These are phyloP conservation scores for Zizania palustris DNA, from an alignment of 202 grass and related monocot genomes.

Conservation along the genomic window DNA sequence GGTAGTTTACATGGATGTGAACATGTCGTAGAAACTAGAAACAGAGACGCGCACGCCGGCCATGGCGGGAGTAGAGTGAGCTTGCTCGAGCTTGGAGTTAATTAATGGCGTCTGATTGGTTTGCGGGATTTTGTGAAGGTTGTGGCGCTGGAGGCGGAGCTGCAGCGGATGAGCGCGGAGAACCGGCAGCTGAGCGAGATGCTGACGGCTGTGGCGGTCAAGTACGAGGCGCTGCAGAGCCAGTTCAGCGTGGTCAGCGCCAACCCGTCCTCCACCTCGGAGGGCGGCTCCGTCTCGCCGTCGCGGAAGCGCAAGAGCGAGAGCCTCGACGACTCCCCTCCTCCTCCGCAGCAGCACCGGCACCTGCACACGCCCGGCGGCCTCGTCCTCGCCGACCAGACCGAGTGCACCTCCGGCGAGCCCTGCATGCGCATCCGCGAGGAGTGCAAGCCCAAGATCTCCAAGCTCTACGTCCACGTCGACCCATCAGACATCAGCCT, in stretches of 20 bases:
- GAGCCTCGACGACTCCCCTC: constrained; percentile 33
- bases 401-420: constrained; percentile 73
- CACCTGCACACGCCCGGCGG: background rate
- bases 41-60: background rate
- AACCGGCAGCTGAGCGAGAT: constrained; percentile 69
- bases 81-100: background rate
- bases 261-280: constrained; percentile 43
- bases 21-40: background rate
- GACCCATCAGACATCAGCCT: constrained; percentile 81
- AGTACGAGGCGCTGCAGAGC: constrained; percentile 56
- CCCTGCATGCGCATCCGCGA: constrained; percentile 68
- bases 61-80: background rate
- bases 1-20: background rate
- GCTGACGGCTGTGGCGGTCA: constrained; percentile 47
- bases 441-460: constrained; percentile 67
- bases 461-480: constrained; percentile 58
- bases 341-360: background rate
- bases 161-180: constrained; percentile 66
- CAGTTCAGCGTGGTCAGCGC: constrained; percentile 48
- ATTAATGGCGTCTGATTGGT: background rate
- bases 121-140: background rate
- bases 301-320: constrained; percentile 63
- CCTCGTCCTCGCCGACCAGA: constrained; percentile 38
- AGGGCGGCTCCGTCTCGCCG: constrained; percentile 52
- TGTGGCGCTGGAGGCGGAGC: constrained; percentile 57